These are phyloP conservation scores for Thielaviopsis musarum DNA, from an alignment of 2,329 filamentous ascomycete genomes.

Conservation along the genomic window DNA sequence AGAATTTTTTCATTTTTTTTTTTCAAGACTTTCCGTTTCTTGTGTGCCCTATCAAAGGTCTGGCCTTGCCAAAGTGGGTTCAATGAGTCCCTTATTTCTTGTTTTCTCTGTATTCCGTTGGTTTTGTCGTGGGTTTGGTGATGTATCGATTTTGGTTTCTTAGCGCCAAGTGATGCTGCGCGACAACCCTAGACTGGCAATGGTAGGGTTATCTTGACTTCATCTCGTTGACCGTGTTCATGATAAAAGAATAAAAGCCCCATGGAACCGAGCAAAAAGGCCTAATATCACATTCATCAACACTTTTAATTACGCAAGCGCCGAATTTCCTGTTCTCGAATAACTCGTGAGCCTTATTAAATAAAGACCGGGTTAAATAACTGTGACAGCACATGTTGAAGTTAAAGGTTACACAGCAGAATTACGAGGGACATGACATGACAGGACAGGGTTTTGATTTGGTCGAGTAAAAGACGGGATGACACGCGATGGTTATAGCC, in stretches of 20 bases:
- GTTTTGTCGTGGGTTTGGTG: neutral
- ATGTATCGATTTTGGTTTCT: neutral
- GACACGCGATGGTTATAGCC: neutral
- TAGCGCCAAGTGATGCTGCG: neutral
- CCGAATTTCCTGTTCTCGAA: no score
- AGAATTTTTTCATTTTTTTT: neutral
- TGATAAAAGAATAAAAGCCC: no score
- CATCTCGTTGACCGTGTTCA: no score
- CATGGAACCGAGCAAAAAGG: no score
- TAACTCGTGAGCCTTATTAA: no score
- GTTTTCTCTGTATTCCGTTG: neutral
- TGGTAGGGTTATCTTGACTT: neutral
- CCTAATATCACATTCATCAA: no score
- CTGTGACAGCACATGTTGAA: neutral
- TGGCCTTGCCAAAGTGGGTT: neutral
- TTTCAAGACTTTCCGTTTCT: neutral
- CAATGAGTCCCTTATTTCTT: neutral
- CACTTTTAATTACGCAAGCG: no score
- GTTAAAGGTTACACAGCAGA: neutral
- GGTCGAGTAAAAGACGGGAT: neutral
- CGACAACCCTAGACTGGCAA: neutral
- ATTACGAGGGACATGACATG: neutral
- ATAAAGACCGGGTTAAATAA: no score
- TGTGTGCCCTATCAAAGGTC: neutral
- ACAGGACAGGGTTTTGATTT: neutral